A percentile compares a stretch with the other conserved stretches of the same genome.
Conservation (phyloP, 495 filamentous ascomycete species). For the Rusavskia elegans region DNA sequence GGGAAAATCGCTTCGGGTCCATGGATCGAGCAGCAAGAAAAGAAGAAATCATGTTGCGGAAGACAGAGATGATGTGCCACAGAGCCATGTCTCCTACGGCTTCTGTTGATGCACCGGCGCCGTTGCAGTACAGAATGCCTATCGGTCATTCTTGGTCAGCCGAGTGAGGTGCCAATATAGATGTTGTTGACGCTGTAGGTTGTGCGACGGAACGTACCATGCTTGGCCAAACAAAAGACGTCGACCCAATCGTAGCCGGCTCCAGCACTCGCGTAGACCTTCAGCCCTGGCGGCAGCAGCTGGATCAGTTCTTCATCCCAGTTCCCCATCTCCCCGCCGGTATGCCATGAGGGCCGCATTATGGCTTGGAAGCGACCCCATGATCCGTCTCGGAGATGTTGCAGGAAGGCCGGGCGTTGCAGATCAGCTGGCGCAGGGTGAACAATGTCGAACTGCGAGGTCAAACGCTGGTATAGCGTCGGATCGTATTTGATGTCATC, state of each 20-base stretch:
- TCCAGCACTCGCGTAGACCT: slow-evolving; percentile 56
- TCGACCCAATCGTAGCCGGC: slow-evolving; percentile 71
- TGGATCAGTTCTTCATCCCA: slow-evolving; percentile 60
- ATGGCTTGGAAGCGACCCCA: slow-evolving; percentile 63
- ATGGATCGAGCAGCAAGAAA: slow-evolving; percentile 32
- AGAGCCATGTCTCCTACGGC: slow-evolving; percentile 51
- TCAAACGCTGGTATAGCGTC: slow-evolving; percentile 38
- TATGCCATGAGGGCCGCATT: slow-evolving; percentile 67
- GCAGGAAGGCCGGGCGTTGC: slow-evolving; percentile 40
- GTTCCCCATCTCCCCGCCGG: slow-evolving; percentile 59
- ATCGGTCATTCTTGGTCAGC: too few relatives aligned
- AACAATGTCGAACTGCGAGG: slow-evolving; percentile 39
- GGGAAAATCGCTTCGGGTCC: slow-evolving; percentile 25
- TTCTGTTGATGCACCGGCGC: slow-evolving; percentile 49
- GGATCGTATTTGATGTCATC: slow-evolving; percentile 54
- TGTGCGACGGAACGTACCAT: slow-evolving; percentile 29
- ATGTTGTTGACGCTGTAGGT: background rate
- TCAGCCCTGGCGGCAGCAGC: slow-evolving; percentile 46
- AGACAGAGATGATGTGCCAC: slow-evolving; percentile 47
- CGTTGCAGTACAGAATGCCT: slow-evolving; percentile 62
- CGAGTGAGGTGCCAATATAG: too few relatives aligned
- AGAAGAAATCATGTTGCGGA: slow-evolving; percentile 48
- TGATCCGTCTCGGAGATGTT: slow-evolving; percentile 41
- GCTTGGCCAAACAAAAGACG: slow-evolving; percentile 46
- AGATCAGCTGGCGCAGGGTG: slow-evolving; percentile 34